Conservation (phyloP, 805 yeast genomes). For the Komagataella populi region DNA sequence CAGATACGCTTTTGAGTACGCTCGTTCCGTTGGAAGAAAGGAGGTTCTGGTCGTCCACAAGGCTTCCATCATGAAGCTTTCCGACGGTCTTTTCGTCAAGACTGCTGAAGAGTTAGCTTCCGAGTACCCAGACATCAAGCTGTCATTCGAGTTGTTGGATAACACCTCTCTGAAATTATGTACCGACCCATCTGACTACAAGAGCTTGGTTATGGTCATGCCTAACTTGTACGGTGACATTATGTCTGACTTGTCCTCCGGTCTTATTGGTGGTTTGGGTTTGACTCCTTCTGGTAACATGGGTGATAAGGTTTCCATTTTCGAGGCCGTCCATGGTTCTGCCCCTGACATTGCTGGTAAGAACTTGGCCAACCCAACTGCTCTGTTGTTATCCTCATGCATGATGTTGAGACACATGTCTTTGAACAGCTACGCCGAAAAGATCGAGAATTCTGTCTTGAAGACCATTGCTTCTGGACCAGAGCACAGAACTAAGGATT, state of each 20-base stretch:
- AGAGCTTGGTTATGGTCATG: constrained; percentile 87
- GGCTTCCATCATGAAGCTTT: constrained; percentile 95
- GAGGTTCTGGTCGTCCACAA: constrained; percentile 93
- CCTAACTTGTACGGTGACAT: constrained; percentile 99
- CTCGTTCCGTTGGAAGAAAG: constrained; percentile 74
- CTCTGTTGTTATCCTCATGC: constrained; percentile 85
- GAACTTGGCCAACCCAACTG: constrained; percentile 98
- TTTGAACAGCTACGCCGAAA: constrained; percentile 65
- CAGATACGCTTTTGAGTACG: constrained; percentile 95
- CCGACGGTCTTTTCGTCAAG: constrained; percentile 93
- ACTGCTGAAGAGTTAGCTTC: constrained; percentile 81
- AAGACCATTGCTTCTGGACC: constrained; percentile 90
- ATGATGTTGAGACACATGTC: constrained; percentile 99
- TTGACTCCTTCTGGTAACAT: constrained; percentile 98
- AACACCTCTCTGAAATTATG: constrained; percentile 89
- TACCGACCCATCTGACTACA: constrained; percentile 77
- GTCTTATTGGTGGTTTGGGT: constrained; percentile 97
- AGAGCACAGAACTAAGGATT: constrained; percentile 92
- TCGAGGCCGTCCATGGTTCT: constrained; percentile 99
- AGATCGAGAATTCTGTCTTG: constrained; percentile 78
- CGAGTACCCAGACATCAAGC: constrained; percentile 82
- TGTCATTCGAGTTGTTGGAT: constrained; percentile 83
- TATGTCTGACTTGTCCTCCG: constrained; percentile 94
- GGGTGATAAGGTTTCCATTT: constrained; percentile 96
- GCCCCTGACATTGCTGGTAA: constrained; percentile 99